phyloP scores from a whole-genome alignment of 257 asterid species.

The Solanum okadae region DNA sequence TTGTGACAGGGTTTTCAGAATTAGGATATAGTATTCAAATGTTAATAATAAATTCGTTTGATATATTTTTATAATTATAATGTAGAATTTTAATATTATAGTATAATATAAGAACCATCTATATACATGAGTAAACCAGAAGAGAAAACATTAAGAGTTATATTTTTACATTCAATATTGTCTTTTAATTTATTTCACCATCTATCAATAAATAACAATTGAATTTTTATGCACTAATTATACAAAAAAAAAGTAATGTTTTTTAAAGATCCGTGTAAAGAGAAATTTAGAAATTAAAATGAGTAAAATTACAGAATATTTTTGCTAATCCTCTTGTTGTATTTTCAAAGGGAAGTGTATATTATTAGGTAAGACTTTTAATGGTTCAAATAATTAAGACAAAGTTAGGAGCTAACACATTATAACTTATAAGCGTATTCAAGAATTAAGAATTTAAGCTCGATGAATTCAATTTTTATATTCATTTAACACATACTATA shows the following conservation, averaged over 20 bases:
- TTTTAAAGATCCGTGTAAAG: no score
- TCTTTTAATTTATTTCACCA: not conserved
- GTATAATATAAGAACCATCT: no score
- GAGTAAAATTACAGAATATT: not conserved
- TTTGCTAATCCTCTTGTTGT: not conserved
- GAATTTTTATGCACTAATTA: no score
- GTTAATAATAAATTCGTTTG: not conserved
- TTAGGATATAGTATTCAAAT: not conserved
- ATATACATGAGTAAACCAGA: not conserved
- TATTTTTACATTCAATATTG: no score
- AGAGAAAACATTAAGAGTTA: not conserved
- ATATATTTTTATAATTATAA: no score
- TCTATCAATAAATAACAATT: no score
- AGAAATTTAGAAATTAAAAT: no score
- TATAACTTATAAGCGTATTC: not conserved
- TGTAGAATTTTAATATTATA: no score
- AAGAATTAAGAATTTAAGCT: no score
- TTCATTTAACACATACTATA: not conserved
- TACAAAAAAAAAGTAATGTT: no score
- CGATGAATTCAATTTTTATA: no score
- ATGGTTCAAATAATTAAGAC: not conserved
- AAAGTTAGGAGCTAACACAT: not conserved
- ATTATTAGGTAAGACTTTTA: not conserved
- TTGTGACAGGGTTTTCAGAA: not conserved
- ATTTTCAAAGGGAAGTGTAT: not conserved